phyloP scores from a whole-genome alignment of 768 basidiomycete genomes.

The Podaxis mareebaensis region DNA sequence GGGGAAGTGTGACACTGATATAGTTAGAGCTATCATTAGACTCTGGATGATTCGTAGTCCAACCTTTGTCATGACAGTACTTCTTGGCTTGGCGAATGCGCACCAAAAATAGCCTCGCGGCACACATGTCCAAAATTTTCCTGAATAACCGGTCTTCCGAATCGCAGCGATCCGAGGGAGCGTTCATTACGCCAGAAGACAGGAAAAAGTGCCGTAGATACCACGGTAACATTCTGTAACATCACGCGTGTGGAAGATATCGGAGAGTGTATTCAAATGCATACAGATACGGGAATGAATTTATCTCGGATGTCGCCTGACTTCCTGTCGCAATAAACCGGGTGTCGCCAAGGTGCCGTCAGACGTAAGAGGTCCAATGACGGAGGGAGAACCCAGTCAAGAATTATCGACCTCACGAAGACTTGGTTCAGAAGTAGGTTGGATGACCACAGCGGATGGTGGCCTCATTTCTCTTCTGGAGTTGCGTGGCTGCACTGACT shows the following conservation, averaged over 20 bases:
- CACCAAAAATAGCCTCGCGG: neutral
- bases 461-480: neutral
- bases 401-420: neutral
- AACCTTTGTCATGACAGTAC: constrained; percentile 1
- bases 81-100: constrained; percentile 10
- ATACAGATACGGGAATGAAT: neutral
- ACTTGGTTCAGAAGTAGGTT: neutral
- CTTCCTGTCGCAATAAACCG: neutral
- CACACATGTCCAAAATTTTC: neutral
- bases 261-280: neutral
- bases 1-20: constrained; percentile 5
- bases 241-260: neutral
- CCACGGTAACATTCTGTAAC: no score
- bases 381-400: neutral
- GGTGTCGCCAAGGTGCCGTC: neutral
- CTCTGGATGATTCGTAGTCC: neutral
- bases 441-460: neutral
- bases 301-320: neutral
- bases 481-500: neutral
- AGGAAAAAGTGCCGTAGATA: neutral
- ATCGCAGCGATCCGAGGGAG: neutral
- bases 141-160: neutral
- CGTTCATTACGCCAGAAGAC: neutral
- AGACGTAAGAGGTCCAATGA: neutral
- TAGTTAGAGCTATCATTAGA: constrained; percentile 7